Evolutionary conservation across 768 basidiomycete genomes (phyloP), one percentile per base, ranked within the genome.

Genomic region (Amyloporia xantha): DNA sequence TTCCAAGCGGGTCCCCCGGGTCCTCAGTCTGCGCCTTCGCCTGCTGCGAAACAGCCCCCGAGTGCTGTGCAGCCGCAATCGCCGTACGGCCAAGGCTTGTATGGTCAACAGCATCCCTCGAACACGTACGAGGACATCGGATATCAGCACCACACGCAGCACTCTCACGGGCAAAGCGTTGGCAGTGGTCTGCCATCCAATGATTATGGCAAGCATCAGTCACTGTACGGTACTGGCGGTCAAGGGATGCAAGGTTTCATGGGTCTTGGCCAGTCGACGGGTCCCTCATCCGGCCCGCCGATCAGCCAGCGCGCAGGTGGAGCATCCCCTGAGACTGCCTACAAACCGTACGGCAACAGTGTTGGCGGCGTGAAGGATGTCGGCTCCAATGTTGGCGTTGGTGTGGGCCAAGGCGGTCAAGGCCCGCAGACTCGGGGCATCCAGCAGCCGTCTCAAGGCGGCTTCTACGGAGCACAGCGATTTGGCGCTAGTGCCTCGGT

Each of bases 1-100:
- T 88, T 84, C 71, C 81, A 82, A 57, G 75, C 80, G 26, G 82
- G 79, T 7, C 82, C 83, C 13, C 82, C 84, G 19, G 80, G 80
- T 0, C 84, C 84, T 13, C 79, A 76, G 3, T 77, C 77, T 13
- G 81, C 77, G 4, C 77, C 82, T 0, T 82, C 81, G 47, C 81
- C 83, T 1, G 78, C 76, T 3, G 67, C 73, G n/a, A 84, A 85
- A 60, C 84, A 85, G 58, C 78, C 79, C 13, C 78, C 77, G 33
- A 72, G 69, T 42, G 72, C 75, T 47, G 73, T 74, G 43, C 74
- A 75, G 50, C 75, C 75, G 48, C 77, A 71, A 49, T 80, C 81
- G 49, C 81, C 79, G 9, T 83, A 85, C 53, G 75, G 68, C 30
- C 81, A 83, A 52, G 74, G 76, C 15, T 62, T 86, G 50, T 86